Evolutionary conservation across 352 stramenopile genomes (phyloP), one percentile per base, ranked within the genome.

Genomic region (Peronospora belbahrii): DNA sequence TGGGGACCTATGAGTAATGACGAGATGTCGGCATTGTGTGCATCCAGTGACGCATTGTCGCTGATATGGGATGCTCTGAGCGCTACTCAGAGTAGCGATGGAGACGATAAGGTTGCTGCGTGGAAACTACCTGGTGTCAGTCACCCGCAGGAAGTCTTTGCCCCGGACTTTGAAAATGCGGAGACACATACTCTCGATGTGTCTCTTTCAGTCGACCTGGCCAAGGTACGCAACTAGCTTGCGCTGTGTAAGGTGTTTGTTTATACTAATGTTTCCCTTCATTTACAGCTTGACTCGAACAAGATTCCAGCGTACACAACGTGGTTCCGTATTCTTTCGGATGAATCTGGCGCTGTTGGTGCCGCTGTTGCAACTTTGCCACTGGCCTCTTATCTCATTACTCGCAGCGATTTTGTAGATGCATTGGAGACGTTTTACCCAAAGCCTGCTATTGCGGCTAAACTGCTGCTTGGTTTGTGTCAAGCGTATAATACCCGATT

Each of bases 301-400:
- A 87, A 83, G 37, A 74, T 88, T n/a, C 80, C 77, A 2, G 37
- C 62, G n/a, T 92, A 92, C 47, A 62, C 62, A 23, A 49, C 70
- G 11, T 55, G 83, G 18, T 88, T 85, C 43, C 76, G 81, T 13
- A 74, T 93, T 23, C 55, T 93, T 5, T 72, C 64, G 15, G 78
- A 88, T 32, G 81, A 93, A 30, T 84, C 72, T 14, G 81, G 81
- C 2, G 70, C 68, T 18, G 64, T 71, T 17, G 76, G 81, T 24
- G 70, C 74, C 14, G 67, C 73, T 4, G 68, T 93, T 38, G 74
- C 70, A 2, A 79, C 65, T 23, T 57, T 93, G 17, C 76, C 79
- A n/a, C 47, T 83, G 6, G 70, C 76, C 7, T 78, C 78, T 31
- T 93, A 93, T 30, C 45, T 89, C 6, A 60, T 76, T 10, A 42